These are phyloP conservation scores for Chaetomium sp. DNA, from an alignment of 2,329 filamentous ascomycete genomes.

Conservation along the genomic window DNA sequence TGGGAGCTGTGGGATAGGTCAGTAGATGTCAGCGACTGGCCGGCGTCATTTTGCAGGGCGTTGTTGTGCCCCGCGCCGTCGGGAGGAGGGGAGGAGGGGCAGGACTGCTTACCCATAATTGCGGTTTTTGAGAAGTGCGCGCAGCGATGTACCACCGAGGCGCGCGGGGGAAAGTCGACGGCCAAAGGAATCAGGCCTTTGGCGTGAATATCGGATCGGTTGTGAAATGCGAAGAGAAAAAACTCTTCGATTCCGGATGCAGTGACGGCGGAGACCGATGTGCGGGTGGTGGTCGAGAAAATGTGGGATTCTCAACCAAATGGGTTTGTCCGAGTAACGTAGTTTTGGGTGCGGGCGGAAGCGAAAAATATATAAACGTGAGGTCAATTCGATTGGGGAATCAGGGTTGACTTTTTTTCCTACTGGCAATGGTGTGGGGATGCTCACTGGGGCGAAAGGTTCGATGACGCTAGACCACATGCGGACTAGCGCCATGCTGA, in stretches of 20 bases:
- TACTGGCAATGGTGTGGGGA: conserved; percentile 13
- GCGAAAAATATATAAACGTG: conserved; percentile 19
- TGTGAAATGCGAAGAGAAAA: background rate
- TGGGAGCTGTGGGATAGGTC: conserved; percentile 58
- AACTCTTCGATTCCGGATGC: conserved; percentile 9
- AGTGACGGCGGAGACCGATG: conserved; percentile 10
- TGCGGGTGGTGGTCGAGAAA: conserved; percentile 9
- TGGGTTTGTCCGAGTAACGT: conserved; percentile 9
- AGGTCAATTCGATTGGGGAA: conserved; percentile 18
- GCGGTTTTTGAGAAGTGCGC: conserved; percentile 26
- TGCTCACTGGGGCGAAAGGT: conserved; percentile 8
- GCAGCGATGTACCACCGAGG: conserved; percentile 26
- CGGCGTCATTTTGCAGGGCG: background rate
- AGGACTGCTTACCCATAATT: conserved; percentile 29
- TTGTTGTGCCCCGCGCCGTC: conserved; percentile 1
- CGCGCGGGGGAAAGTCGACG: conserved; percentile 22
- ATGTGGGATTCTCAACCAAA: conserved; percentile 9
- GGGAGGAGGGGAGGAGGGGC: background rate
- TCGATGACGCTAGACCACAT: too few relatives aligned
- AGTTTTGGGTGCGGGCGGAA: conserved; percentile 16
- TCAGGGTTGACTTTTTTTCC: conserved; percentile 25
- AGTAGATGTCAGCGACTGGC: conserved; percentile 11
- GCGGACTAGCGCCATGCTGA: too few relatives aligned
- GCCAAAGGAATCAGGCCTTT: conserved; percentile 16
- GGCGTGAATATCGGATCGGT: conserved; percentile 1